These are phyloP conservation scores for Nephromyces sp. DNA, from an alignment of 169 alveolate genomes.

Conservation along the genomic window DNA sequence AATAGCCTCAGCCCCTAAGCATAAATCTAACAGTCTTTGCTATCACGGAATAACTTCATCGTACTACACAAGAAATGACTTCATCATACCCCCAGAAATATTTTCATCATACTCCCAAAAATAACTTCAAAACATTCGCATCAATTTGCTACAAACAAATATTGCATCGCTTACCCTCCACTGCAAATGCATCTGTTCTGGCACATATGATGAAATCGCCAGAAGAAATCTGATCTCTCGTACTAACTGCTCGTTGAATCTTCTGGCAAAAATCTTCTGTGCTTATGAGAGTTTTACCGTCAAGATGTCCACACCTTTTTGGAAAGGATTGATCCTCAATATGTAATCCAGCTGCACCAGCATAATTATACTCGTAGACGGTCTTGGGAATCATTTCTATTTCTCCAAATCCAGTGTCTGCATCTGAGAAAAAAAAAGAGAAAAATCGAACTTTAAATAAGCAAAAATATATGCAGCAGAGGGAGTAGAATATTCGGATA, in stretches of 20 bases:
- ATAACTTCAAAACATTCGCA: no score
- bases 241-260: conserved; percentile 58
- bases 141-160: no score
- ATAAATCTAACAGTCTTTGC: no score
- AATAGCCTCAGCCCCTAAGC: no score
- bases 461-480: no score
- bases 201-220: conserved; percentile 76
- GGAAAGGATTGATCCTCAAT: conserved; percentile 77
- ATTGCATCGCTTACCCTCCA: conserved; percentile 44
- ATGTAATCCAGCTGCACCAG: conserved; percentile 85
- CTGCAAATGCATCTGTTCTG: conserved; percentile 75
- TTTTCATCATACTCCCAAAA: no score
- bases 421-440: conserved; percentile 20
- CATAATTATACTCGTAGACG: conserved; percentile 56
- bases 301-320: conserved; percentile 80
- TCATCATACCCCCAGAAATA: no score
- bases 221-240: conserved; percentile 47
- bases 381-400: conserved; percentile 64
- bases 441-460: no score
- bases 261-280: conserved; percentile 60
- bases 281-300: conserved; percentile 62
- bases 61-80: no score
- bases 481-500: no score
- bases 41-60: no score
- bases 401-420: conserved; percentile 62